Base-by-base conservation (phyloP, 441 rosid species). In the Daphne laureola region DNA sequence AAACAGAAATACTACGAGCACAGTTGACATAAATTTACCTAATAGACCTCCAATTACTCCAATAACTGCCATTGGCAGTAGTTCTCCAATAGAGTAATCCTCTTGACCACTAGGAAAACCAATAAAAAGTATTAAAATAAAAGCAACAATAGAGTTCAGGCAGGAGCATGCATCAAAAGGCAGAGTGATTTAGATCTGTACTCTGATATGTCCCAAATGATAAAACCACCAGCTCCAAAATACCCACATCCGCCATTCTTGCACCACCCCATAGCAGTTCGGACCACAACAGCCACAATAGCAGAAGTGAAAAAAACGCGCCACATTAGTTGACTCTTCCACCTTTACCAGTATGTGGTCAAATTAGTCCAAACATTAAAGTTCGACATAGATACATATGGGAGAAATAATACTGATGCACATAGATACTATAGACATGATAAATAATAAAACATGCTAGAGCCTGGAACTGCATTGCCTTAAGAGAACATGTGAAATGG, bases 311-410 rank as follows among this genome's bases (percentile, higher is more conserved):
- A 93, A 76, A 93, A 93, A 66, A 90, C 97, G 66, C 97, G 91
- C 99, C 97, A 90, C 96, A 93, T 87, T 53, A 93, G 97, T 70
- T 90, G 96, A 78, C 99, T 90, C 74, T 92, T 80, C 99, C 99
- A 93, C 97, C 99, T 93, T 77, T 65, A 69, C 17, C 21, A 61
- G 45, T 47, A 77, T 36, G 62, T 31, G 49, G 17, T 54, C 25
- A 69, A 57, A 65, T 42, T 43, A 8, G 58, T 35, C 56, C 49
- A 53, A 54, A 64, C 49, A 47, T 42, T 46, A 54, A 23, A 51
- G 51, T 40, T 38, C 54, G 31, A 26, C 14, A 4, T 47, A 51
- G 46, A 62, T 52, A 65, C 54, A 58, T 26, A 51, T 15, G 38
- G 38, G 38, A 31, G 1, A 31, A 31, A 31, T 8, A 31, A 31